phyloP scores from a whole-genome alignment of 2,329 filamentous ascomycete species.

The Paramyrothecium roridum region DNA sequence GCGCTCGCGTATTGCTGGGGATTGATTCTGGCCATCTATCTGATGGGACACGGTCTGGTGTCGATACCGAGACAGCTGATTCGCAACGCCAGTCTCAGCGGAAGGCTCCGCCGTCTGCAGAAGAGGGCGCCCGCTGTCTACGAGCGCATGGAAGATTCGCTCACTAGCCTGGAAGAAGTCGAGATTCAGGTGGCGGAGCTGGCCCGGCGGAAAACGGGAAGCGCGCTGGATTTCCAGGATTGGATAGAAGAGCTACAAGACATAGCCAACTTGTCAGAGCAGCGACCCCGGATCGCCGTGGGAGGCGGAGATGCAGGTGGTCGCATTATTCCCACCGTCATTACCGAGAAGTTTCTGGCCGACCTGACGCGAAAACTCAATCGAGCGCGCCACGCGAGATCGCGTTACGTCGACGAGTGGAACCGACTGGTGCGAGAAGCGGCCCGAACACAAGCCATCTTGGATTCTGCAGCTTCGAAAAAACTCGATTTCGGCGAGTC shows the following conservation, averaged over 20 bases:
- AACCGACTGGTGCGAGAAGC: conserved; percentile 72
- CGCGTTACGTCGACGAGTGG: conserved; percentile 85
- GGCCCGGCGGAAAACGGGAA: conserved; percentile 75
- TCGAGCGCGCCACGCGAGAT: conserved; percentile 77
- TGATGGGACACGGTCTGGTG: conserved; percentile 97
- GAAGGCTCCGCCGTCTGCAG: conserved; percentile 72
- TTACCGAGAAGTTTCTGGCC: conserved; percentile 90
- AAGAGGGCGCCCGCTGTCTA: conserved; percentile 75
- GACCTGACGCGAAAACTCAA: conserved; percentile 81
- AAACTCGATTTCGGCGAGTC: conserved; percentile 70
- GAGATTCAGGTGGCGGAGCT: conserved; percentile 80
- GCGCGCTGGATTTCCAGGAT: conserved; percentile 72
- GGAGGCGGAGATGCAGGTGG: conserved; percentile 39
- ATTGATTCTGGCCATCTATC: conserved; percentile 84
- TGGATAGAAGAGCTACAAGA: conserved; percentile 97
- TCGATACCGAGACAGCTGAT: conserved; percentile 82
- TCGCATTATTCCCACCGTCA: conserved; percentile 67
- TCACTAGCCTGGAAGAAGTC: conserved; percentile 73
- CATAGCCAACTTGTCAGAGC: conserved; percentile 66
- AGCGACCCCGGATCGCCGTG: conserved; percentile 39
- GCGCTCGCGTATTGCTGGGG: conserved; percentile 94
- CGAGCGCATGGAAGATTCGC: conserved; percentile 83
- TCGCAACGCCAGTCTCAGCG: conserved; percentile 73
- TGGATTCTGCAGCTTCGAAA: conserved; percentile 80
- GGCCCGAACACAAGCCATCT: conserved; percentile 70